Conservation (phyloP, 768 basidiomycete species). For the Russula abietina region DNA sequence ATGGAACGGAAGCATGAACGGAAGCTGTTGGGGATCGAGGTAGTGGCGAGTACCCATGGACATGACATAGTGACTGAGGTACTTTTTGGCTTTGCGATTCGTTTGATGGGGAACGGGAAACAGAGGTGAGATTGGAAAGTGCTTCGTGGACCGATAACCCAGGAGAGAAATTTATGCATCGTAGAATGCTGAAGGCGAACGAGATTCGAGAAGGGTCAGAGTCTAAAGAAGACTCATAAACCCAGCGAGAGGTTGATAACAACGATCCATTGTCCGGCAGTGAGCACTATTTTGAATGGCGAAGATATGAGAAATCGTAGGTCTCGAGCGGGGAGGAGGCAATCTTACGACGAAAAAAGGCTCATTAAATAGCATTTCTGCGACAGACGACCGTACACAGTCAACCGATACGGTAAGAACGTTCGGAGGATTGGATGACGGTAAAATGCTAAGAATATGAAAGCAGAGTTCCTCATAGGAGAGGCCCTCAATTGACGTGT, state of each 20-base stretch:
- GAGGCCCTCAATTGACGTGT: constrained; percentile 11
- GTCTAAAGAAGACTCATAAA: constrained; percentile 20
- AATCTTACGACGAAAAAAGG: constrained; percentile 20
- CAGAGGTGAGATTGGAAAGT: constrained; percentile 12
- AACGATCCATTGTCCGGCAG: background rate
- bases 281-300: constrained; percentile 1
- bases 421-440: constrained; percentile 7
- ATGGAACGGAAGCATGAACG: background rate
- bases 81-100: background rate
- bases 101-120: background rate
- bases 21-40: background rate
- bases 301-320: background rate
- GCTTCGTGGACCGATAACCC: constrained; percentile 9
- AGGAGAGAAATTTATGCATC: constrained; percentile 12
- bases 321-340: background rate
- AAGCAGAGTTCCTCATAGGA: constrained; percentile 12
- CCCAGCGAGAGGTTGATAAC: constrained; percentile 12
- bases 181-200: constrained; percentile 20
- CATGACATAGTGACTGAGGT: background rate
- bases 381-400: constrained; percentile 14
- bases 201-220: constrained; percentile 22
- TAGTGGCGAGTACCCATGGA: background rate
- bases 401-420: constrained; percentile 17
- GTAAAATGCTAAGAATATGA: constrained; percentile 13
- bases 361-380: constrained; percentile 16